These are phyloP conservation scores for Pythium scleroteichum DNA, from an alignment of 352 stramenopile genomes.

Conservation along the genomic window DNA sequence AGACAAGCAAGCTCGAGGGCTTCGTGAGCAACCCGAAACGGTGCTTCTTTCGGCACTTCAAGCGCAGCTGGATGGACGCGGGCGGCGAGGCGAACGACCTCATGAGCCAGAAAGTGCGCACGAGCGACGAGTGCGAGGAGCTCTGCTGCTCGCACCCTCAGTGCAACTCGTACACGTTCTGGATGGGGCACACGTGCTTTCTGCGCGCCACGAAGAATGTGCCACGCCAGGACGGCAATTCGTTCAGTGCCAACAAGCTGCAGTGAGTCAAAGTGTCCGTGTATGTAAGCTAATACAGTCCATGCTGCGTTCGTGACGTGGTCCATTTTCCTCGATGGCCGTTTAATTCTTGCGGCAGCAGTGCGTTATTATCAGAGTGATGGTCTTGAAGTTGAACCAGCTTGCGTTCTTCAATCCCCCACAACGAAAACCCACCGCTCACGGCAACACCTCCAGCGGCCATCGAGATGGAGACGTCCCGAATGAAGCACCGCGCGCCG, in stretches of 20 bases:
- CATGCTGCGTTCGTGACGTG: slow-evolving; percentile 2
- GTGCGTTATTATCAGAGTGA: slow-evolving; percentile 25
- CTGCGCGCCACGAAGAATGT: slow-evolving; percentile 45
- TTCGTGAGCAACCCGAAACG: slow-evolving; percentile 24
- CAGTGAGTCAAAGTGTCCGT: slow-evolving; percentile 3
- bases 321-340: slow-evolving; percentile 5
- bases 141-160: slow-evolving; percentile 61
- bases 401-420: slow-evolving; percentile 6
- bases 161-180: slow-evolving; percentile 74
- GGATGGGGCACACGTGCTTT: slow-evolving; percentile 69
- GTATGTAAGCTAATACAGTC: slow-evolving; percentile 10
- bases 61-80: slow-evolving; percentile 69
- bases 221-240: slow-evolving; percentile 47
- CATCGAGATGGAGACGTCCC: slow-evolving; percentile 8
- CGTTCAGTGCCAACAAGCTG: slow-evolving; percentile 55
- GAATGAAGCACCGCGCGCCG: not conserved
- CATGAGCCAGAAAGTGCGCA: slow-evolving; percentile 52
- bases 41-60: slow-evolving; percentile 73
- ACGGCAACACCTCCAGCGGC: slow-evolving; percentile 1
- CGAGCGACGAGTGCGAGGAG: slow-evolving; percentile 62
- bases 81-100: slow-evolving; percentile 62
- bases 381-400: slow-evolving; percentile 44
- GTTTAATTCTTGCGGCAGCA: slow-evolving; percentile 32
- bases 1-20: not conserved
- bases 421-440: slow-evolving; percentile 11